phyloP scores from a whole-genome alignment of 148 eudicot genomes.

The Polygonum aviculare region DNA sequence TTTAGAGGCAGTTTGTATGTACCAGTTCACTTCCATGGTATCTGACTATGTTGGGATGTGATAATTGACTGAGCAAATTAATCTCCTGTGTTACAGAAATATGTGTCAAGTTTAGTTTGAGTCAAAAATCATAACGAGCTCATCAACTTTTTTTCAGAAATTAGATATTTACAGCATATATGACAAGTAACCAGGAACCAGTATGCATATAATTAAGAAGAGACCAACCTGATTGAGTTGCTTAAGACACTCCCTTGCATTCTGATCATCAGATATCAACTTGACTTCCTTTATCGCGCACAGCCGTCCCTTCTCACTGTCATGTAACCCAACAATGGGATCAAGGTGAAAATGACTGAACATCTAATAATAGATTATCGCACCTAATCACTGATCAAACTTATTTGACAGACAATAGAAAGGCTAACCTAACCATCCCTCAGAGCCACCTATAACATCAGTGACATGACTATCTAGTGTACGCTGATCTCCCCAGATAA shows the following conservation, averaged over 20 bases:
- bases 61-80: constrained; percentile 71
- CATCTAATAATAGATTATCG: background rate
- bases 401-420: background rate
- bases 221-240: constrained; percentile 84
- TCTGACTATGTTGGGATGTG: constrained; percentile 82
- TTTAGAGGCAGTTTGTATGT: constrained; percentile 24
- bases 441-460: background rate
- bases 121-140: constrained; percentile 2
- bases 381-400: background rate
- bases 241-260: constrained; percentile 76
- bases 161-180: background rate
- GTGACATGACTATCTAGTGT: background rate
- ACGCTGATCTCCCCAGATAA: background rate
- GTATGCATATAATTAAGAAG: background rate
- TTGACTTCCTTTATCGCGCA: constrained; percentile 93
- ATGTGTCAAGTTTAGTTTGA: constrained; percentile 5
- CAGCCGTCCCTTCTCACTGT: constrained; percentile 92
- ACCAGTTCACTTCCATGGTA: constrained; percentile 92
- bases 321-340: constrained; percentile 10
- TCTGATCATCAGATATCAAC: constrained; percentile 67
- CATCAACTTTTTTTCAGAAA: background rate
- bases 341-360: background rate
- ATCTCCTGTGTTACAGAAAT: constrained; percentile 55
- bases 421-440: background rate
- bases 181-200: background rate